Conservation (phyloP, 164 flowering plant species). For the Paratinospora sagittata region DNA sequence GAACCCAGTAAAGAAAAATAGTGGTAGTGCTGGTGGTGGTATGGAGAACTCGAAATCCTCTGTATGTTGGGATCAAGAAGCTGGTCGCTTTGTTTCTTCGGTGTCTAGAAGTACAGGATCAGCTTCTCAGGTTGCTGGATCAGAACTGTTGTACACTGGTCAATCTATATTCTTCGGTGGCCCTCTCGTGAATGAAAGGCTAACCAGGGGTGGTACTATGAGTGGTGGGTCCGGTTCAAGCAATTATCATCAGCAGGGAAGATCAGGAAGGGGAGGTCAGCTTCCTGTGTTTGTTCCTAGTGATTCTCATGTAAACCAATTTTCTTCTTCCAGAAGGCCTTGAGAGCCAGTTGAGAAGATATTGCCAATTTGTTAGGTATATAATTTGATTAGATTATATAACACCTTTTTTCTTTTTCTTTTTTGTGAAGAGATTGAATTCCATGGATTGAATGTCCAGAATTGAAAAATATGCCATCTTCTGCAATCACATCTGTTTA, state of each 20-base stretch:
- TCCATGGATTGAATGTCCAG: not conserved
- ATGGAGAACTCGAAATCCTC: slow-evolving; percentile 39
- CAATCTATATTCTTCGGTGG: slow-evolving; percentile 94
- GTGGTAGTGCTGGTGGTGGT: slow-evolving; percentile 5
- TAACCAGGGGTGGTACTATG: slow-evolving; percentile 33
- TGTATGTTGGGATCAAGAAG: slow-evolving; percentile 79
- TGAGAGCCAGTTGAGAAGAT: slow-evolving; percentile 15
- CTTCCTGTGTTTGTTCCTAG: slow-evolving; percentile 90
- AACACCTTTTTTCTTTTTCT: not conserved
- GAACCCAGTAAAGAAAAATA: slow-evolving; percentile 27
- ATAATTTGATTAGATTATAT: not conserved
- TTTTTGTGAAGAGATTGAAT: not conserved
- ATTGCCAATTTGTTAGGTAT: not conserved
- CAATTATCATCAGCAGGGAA: slow-evolving; percentile 48
- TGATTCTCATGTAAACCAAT: slow-evolving; percentile 39
- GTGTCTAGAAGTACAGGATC: slow-evolving; percentile 29
- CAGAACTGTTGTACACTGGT: slow-evolving; percentile 68
- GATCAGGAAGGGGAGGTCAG: slow-evolving; percentile 67
- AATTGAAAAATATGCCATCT: not conserved
- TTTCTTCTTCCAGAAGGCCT: slow-evolving; percentile 35
- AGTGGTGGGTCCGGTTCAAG: slow-evolving; percentile 27
- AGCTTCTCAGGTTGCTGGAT: slow-evolving; percentile 35
- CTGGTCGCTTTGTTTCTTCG: slow-evolving; percentile 72
- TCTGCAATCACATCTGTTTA: not conserved
- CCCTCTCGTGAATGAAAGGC: slow-evolving; percentile 56